These are phyloP conservation scores for Suhomyces kunorum DNA, from an alignment of 1,139 yeast species.

Conservation along the genomic window DNA sequence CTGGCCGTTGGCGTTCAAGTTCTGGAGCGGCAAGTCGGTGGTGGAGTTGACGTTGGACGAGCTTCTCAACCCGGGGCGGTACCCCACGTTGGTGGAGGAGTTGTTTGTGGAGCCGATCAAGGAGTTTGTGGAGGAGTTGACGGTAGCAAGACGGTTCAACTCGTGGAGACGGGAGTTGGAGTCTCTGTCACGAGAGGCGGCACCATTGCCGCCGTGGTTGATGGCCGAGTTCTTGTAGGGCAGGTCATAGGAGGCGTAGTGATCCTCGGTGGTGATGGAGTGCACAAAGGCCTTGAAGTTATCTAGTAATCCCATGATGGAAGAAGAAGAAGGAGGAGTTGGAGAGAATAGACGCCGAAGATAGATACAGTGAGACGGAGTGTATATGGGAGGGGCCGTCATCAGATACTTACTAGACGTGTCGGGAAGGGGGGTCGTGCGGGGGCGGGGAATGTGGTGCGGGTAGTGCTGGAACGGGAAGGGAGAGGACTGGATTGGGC, in stretches of 20 bases:
- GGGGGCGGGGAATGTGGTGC: background rate
- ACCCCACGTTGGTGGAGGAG: slow-evolving; percentile 28
- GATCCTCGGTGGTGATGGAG: slow-evolving; percentile 64
- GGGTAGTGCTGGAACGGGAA: slow-evolving; percentile 2
- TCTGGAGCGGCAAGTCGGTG: slow-evolving; percentile 43
- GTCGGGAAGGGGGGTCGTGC: slow-evolving; percentile 7
- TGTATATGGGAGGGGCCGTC: slow-evolving; percentile 5
- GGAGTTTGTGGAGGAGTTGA: slow-evolving; percentile 40
- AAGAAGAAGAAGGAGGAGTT: background rate
- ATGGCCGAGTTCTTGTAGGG: slow-evolving; percentile 39
- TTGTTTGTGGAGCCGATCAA: slow-evolving; percentile 21
- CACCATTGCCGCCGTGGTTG: slow-evolving; percentile 23
- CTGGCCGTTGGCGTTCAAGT: slow-evolving; percentile 49
- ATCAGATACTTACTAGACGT: slow-evolving; percentile 8
- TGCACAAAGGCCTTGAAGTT: slow-evolving; percentile 54
- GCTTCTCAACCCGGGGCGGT: slow-evolving; percentile 41
- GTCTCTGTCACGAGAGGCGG: slow-evolving; percentile 19
- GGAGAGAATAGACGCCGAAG: background rate
- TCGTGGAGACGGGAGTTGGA: slow-evolving; percentile 38
- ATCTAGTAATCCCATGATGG: slow-evolving; percentile 45
- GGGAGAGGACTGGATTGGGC: background rate
- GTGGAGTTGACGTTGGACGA: slow-evolving; percentile 28
- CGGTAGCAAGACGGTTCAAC: slow-evolving; percentile 45
- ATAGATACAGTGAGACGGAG: slow-evolving; percentile 1
- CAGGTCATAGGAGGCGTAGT: slow-evolving; percentile 60